A percentile compares a stretch with the other conserved stretches of the same genome.
phyloP scores from a whole-genome alignment of 2,329 filamentous ascomycete species.

The Stagonosporopsis tanaceti region DNA sequence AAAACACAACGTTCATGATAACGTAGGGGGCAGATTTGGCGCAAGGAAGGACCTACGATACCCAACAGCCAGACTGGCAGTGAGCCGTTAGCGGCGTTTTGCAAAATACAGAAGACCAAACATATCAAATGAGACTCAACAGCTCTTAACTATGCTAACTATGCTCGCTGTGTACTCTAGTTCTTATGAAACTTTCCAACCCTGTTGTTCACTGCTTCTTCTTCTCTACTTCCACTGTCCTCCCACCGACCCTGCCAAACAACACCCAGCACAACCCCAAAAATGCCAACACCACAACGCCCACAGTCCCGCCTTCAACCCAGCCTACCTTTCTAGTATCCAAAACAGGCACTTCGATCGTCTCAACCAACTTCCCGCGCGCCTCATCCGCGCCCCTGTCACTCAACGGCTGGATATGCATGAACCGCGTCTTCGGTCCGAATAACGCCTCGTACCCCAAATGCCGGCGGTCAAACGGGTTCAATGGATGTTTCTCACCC shows the following conservation, averaged over 20 bases:
- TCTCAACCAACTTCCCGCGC: constrained; percentile 4
- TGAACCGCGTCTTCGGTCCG: constrained; percentile 78
- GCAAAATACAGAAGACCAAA: background rate
- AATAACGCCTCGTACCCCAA: constrained; percentile 89
- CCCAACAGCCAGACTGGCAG: constrained; percentile 11
- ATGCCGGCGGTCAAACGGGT: constrained; percentile 84
- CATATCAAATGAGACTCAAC: background rate
- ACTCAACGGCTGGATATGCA: constrained; percentile 64
- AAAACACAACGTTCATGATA: background rate
- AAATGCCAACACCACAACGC: constrained; percentile 55
- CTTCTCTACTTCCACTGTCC: constrained; percentile 24
- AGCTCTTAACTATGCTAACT: background rate
- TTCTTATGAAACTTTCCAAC: background rate
- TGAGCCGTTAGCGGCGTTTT: constrained; percentile 12
- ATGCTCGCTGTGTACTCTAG: background rate
- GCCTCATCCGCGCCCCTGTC: constrained; percentile 19
- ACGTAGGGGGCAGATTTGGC: constrained; percentile 2
- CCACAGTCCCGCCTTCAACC: constrained; percentile 55
- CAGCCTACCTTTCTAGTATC: constrained; percentile 32
- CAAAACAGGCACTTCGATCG: constrained; percentile 15
- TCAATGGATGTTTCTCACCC: constrained; percentile 71
- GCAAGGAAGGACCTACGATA: constrained; percentile 13
- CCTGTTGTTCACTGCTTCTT: constrained; percentile 29
- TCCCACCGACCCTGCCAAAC: constrained; percentile 27
- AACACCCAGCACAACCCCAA: constrained; percentile 55